Base-by-base conservation (phyloP, 1,284 basidiomycete genomes). In the Tylopilus sp. region DNA sequence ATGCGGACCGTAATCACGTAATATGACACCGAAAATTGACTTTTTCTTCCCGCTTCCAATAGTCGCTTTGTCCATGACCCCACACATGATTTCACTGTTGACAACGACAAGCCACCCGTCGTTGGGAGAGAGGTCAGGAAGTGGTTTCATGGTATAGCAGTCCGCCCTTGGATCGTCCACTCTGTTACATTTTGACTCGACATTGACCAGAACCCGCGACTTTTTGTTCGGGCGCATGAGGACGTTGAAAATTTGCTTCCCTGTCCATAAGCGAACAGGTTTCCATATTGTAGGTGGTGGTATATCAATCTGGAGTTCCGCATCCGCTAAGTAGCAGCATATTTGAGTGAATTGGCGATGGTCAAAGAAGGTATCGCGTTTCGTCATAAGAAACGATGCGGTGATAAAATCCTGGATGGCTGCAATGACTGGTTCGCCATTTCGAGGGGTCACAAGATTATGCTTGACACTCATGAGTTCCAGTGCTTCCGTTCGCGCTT, bases 1-100 rank as follows among this genome's bases (percentile, higher is more conserved):
- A 63, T 97, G 86, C 2, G 92, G 81, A 8, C 97, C 97, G 68
- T 97, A 99, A 70, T 99, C 97, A 52, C 97, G 81, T 71, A 98
- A 81, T 60, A 99, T 97, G 44, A 98, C 92, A 55, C 96, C 96
- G 62, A 99, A 99, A 31, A 99, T 92, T 2, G 93, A 97, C 68
- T 97, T 98, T 77, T 99, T 99, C 80, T 99, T 99, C 48, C 97
- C 97, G 62, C 93, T 92, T 50, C 97, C 97, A 6, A 99, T 91
- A 0, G 94, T 98, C 18, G 92, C 92, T 74, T 99, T 99, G 75
- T 99, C 97, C 82, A 99, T 97, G 9, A 96, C 91, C 43, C 97
- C 97, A 63, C 96, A 98, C 92, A 99, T 98, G 64, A 99, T 94
- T 71, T 99, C 95, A 66, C 91, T 95, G 69, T 99, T 99, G 55